phyloP scores from a whole-genome alignment of 208 protist species.

The Herpetomonas tarakana region DNA sequence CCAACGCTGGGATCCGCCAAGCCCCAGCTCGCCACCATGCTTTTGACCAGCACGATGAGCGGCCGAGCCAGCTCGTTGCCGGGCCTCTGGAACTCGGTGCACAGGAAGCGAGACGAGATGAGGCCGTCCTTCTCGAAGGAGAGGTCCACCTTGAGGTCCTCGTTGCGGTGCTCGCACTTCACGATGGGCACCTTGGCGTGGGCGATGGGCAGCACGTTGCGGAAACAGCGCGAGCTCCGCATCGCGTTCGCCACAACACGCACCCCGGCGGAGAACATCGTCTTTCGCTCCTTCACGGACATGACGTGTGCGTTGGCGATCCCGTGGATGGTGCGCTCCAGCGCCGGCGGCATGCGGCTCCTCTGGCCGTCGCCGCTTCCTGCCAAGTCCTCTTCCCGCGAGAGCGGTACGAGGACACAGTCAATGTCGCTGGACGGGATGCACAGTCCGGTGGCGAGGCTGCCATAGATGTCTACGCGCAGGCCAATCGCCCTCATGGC shows the following conservation, averaged over 20 bases:
- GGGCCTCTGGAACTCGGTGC: constrained; percentile 48
- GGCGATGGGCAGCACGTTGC: constrained; percentile 33
- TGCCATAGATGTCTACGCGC: constrained; percentile 70
- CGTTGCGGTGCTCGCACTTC: constrained; percentile 54
- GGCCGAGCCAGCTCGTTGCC: constrained; percentile 65
- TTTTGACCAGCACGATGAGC: constrained; percentile 77
- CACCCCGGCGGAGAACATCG: constrained; percentile 20
- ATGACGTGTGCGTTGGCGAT: constrained; percentile 8
- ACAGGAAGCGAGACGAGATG: constrained; percentile 63
- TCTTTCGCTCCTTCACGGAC: constrained; percentile 7
- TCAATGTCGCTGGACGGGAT: constrained; percentile 85
- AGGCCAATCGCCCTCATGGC: constrained; percentile 30
- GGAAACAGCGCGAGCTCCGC: constrained; percentile 32
- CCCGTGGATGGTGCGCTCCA: constrained; percentile 11
- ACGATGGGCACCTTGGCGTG: constrained; percentile 82
- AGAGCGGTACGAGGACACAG: constrained; percentile 46
- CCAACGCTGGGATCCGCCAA: constrained; percentile 78
- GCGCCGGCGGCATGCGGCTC: constrained; percentile 5
- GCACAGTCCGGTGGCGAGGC: constrained; percentile 59
- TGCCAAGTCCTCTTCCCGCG: constrained; percentile 1
- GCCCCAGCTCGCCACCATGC: constrained; percentile 39
- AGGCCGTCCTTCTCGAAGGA: constrained; percentile 68
- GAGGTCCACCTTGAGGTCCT: constrained; percentile 58
- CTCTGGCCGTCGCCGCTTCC: not conserved
- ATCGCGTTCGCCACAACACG: constrained; percentile 45